Conservation (phyloP, 306 rosid genomes). For the Lablab purpureus region DNA sequence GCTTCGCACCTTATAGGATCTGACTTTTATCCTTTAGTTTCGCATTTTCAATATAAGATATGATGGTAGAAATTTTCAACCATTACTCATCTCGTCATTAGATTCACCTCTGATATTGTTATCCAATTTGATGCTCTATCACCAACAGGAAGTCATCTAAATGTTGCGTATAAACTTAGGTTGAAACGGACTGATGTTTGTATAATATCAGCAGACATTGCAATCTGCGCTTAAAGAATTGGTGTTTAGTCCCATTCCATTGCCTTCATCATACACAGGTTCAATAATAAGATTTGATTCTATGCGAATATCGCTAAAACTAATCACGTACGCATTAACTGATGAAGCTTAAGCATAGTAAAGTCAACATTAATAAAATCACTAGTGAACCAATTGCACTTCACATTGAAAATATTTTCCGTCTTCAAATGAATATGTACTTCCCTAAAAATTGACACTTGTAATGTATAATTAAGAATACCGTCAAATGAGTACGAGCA, state of each 20-base stretch:
- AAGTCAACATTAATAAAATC: neutral
- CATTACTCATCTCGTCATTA: neutral
- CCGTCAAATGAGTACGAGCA: neutral
- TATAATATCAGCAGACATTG: neutral
- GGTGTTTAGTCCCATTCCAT: neutral
- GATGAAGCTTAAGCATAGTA: neutral
- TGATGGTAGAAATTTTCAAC: constrained; percentile 26
- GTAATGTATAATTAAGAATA: neutral
- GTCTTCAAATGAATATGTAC: neutral
- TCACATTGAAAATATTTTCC: neutral
- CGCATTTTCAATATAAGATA: constrained; percentile 40
- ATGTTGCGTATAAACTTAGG: neutral
- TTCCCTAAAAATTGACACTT: neutral
- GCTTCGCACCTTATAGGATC: constrained; percentile 38
- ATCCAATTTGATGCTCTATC: neutral
- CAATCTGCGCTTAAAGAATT: neutral
- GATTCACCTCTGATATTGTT: constrained; percentile 9
- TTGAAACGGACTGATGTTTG: constrained; percentile 1
- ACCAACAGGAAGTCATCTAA: neutral
- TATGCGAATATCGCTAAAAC: neutral
- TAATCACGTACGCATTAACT: neutral
- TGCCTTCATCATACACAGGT: neutral
- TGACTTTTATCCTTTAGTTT: constrained; percentile 43
- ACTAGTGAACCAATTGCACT: neutral
- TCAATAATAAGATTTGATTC: neutral